Evolutionary conservation across 2,329 filamentous ascomycete genomes (phyloP), one percentile per base, ranked within the genome.

Genomic region (Ceratocystis variospora): DNA sequence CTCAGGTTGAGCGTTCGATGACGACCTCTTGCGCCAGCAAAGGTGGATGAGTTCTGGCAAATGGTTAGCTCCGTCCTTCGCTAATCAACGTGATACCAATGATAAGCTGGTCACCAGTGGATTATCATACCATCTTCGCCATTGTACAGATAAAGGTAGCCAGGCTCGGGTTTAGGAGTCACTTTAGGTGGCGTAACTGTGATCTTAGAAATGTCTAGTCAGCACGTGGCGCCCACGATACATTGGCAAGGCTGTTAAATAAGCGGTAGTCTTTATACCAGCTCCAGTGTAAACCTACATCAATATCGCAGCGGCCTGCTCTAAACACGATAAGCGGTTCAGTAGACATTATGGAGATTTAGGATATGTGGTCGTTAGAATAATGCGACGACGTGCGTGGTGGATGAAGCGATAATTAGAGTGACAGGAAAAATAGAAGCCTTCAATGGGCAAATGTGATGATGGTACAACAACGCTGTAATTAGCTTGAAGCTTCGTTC

Each of bases 261-360:
- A 48, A 65, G 46, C 37, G n/a, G 31, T 59, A 19, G 53, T n/a
- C n/a, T 59, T 33, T 59, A 31, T 28, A 17, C 25, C 7, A n/a
- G 31, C 63, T 37, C 37, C 25, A 12, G 5, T 50, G 15, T 44
- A 17, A 12, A 66, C 87, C 74, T 79, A 96, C 91, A 75, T 92
- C 87, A 68, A 93, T 75, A 64, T 94, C 86, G 78, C 93, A 97
- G 75, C 84, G 84, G 76, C 93, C 93, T 70, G 93, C 93, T 82
- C 96, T 96, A 83, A 97, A 97, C 17, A 91, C 96, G 75, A 97
- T 92, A 73, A 96, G 83, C 41, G 93, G 91, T 71, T 82, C 76
- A 76, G 90, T 86, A 69, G 92, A 90, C 91, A 96, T 96, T 70
- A 68, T 79, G 25, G 45, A 12, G 37, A 69, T 70, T 66, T 37